Evolutionary conservation across 441 rosid genomes (phyloP).

Genomic region (Erodium trifolium): DNA sequence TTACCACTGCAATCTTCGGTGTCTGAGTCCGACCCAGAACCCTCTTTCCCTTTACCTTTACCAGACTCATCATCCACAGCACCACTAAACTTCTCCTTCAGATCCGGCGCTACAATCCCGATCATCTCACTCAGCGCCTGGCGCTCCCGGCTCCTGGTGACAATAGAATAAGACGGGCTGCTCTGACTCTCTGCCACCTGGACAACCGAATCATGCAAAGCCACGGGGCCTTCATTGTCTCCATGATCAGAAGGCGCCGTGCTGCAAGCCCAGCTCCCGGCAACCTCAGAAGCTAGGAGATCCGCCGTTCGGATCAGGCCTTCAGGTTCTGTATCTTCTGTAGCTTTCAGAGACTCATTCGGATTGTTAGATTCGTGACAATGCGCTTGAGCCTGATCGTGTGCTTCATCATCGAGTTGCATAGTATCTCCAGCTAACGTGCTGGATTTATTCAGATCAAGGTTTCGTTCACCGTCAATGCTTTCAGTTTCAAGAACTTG

Average conservation of each 20-base stretch:
- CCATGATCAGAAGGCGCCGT: slow-evolving; percentile 76
- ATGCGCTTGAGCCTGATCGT: slow-evolving; percentile 24
- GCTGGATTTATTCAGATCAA: slow-evolving; percentile 32
- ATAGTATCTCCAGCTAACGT: slow-evolving; percentile 56
- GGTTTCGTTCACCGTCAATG: slow-evolving; percentile 34
- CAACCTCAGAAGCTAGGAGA: slow-evolving; percentile 80
- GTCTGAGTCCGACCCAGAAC: slow-evolving; percentile 41
- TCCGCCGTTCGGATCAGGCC: slow-evolving; percentile 65
- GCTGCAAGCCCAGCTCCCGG: slow-evolving; percentile 83
- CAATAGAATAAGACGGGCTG: slow-evolving; percentile 34
- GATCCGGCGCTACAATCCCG: slow-evolving; percentile 57
- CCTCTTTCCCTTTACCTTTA: slow-evolving; percentile 26
- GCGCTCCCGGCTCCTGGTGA: slow-evolving; percentile 28
- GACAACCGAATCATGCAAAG: slow-evolving; percentile 35
- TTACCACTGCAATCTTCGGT: slow-evolving; percentile 38
- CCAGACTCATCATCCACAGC: slow-evolving; percentile 22
- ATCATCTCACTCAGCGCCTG: slow-evolving; percentile 52
- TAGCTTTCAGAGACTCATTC: slow-evolving; percentile 27
- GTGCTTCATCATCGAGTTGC: slow-evolving; percentile 67
- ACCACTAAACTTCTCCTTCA: slow-evolving; percentile 42
- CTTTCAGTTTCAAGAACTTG: slow-evolving; percentile 75
- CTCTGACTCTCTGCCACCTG: slow-evolving; percentile 56
- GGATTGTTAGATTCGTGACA: slow-evolving; percentile 25
- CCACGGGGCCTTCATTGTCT: slow-evolving; percentile 51
- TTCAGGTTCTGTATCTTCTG: slow-evolving; percentile 57